These are phyloP conservation scores for Solanum piurae DNA, from an alignment of 257 asterid genomes.

Conservation along the genomic window DNA sequence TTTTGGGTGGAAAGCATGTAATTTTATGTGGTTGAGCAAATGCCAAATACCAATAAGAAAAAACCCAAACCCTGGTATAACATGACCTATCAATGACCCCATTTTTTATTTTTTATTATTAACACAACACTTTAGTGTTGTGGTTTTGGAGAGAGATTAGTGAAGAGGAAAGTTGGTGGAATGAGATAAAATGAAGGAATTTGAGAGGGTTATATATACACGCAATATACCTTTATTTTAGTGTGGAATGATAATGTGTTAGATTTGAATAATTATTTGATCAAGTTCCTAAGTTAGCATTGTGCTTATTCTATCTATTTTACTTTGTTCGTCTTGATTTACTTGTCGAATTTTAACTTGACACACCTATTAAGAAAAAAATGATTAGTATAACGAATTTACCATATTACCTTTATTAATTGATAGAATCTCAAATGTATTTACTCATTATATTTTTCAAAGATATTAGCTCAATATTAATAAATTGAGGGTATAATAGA, in stretches of 20 bases:
- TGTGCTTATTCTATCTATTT: not conserved
- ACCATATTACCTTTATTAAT: too few species aligned
- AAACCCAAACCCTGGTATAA: conserved; percentile 54
- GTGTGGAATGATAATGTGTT: not conserved
- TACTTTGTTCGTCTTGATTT: not conserved
- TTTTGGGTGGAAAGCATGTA: conserved; percentile 42
- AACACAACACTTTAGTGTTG: not conserved
- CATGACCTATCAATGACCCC: conserved; percentile 66
- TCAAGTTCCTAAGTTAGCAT: not conserved
- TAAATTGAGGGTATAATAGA: too few species aligned
- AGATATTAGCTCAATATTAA: too few species aligned
- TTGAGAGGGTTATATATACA: not conserved
- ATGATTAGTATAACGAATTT: too few species aligned
- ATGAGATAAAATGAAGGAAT: not conserved
- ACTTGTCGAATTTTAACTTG: too few species aligned
- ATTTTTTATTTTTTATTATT: not conserved
- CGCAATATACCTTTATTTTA: not conserved
- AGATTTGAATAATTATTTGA: not conserved
- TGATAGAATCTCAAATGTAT: too few species aligned
- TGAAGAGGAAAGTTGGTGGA: not conserved
- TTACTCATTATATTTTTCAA: too few species aligned
- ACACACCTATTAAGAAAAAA: too few species aligned
- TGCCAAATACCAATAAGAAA: conserved; percentile 70
- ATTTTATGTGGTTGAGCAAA: conserved; percentile 50
- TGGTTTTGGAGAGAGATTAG: not conserved